Evolutionary conservation across 352 stramenopile genomes (phyloP), one percentile per base, ranked within the genome.

Genomic region (Elongisporangium anandrum): DNA sequence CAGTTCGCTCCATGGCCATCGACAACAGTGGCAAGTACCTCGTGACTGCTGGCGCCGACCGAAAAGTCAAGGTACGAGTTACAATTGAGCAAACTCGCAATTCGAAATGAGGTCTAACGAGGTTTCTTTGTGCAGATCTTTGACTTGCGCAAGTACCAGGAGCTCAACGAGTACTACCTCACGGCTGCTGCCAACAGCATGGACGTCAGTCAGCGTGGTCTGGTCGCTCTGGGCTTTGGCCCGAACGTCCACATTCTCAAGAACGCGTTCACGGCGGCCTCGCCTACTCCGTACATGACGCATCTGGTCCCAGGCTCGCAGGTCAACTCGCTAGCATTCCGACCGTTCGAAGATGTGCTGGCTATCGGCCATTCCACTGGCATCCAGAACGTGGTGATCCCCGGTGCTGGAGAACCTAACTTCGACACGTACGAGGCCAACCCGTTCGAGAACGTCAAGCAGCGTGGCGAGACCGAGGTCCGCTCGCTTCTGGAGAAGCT

Each of bases 371-470:
- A 99, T 68, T 57, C 83, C 0, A 81, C 79, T 5, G 96, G 92
- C 26, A 67, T 93, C 47, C 74, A 81, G 61, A 93, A 82, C 47
- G 76, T 96, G 19, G 77, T 99, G 57, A 96, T 99, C 63, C 98
- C 98, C 57, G 98, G 98, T 45, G 81, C 94, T 19, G 98, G 97
- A 50, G 97, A 99, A 72, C 88, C 97, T 12, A 99, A 99, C 83
- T 97, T 99, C 39, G 98, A 99, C 73, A 97, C 96, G 20, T 98
- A 97, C 65, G 97, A 99, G 65, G 96, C 96, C 39, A 99, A 99
- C 73, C 97, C 97, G 62, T 99, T 94, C 78, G 81, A 98, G 70
- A 98, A 97, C 68, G 86, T 76, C 52, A 98, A 99, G 73, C 96
- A 99, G 76, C 84, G 96, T 65, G 86, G 96, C 49, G 97, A 99